Conservation (phyloP, 139 green algal species). For the Tetradesmus lagerheimii region DNA sequence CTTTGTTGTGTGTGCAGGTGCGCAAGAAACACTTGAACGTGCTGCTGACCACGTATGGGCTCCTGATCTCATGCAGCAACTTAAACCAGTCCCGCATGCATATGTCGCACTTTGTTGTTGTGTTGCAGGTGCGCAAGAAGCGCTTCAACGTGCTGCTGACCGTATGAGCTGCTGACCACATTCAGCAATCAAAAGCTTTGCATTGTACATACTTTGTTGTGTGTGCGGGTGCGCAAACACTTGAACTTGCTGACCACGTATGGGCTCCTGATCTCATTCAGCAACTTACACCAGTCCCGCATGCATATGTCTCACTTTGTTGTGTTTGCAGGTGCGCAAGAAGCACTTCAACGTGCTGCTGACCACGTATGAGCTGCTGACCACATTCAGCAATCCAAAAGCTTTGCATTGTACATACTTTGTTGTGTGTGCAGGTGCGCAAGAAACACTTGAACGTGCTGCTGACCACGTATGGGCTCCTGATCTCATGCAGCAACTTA, state of each 20-base stretch:
- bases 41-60: conserved; percentile 98
- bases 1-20: too few species aligned
- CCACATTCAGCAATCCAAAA: too few species aligned
- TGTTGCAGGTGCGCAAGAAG: conserved; percentile 22
- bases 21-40: conserved; percentile 92
- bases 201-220: too few species aligned
- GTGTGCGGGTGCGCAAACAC: background rate
- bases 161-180: conserved; percentile 99
- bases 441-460: conserved; percentile 91
- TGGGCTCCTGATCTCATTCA: conserved; percentile 75
- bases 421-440: too few species aligned
- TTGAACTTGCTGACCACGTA: conserved; percentile 99
- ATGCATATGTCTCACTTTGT: too few species aligned
- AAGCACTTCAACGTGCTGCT: conserved; percentile 95
- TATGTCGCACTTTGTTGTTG: background rate
- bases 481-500: background rate
- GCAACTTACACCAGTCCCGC: too few species aligned
- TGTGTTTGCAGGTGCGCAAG: conserved; percentile 28
- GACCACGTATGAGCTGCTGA: conserved; percentile 98
- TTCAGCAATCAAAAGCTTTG: too few species aligned
- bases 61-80: conserved; percentile 98
- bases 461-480: conserved; percentile 95
- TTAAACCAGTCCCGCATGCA: too few species aligned
- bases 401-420: too few species aligned
- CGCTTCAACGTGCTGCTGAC: conserved; percentile 91